Evolutionary conservation across 768 basidiomycete species (phyloP), one percentile per base, ranked within the genome.

Genomic region (Suillus americanus): DNA sequence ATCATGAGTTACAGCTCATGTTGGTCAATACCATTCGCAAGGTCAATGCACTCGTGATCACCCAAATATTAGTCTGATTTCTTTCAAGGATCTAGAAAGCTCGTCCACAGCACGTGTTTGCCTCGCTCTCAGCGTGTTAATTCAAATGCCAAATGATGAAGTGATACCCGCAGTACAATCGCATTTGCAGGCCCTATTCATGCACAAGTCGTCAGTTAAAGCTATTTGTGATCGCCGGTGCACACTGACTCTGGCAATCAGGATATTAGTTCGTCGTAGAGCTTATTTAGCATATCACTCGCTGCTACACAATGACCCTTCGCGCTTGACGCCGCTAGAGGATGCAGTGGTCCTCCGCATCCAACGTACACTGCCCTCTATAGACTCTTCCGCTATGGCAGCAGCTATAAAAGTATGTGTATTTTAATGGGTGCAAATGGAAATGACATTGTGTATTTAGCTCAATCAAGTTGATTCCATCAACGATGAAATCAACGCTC

Each of bases 21-120:
- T 82, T 94, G 25, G 88, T 95, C 64, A 95, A 95, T 68, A 94
- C 93, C 5, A 73, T 94, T 40, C 87, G 92, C 66, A 95, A 95
- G 83, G 93, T 88, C 69, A 63, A 73, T 51, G 8, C 35, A 41
- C 5, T 55, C 61, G 12, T 41, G 20, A 35, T 38, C 25, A 48
- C 12, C 56, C 37, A 66, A 9, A 12, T 50, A 45, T 25, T 16
- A 50, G 10, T 51, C 64, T 72, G n/a, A 70, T 23, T 30, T 14
- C 14, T 51, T 23, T 28, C 5, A 37, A 94, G 92, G 93, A 95
- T 71, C 73, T 95, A 35, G 91, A 92, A 74, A 85, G 85, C 60
- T 66, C 79, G 3, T 77, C 79, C 3, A 67, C 84, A 50, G 69
- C 86, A 23, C 82, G 83, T 16, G 87, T 93, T 64, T 89, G 86